These are phyloP conservation scores for Ceratobasidium sp. DNA, from an alignment of 1,284 basidiomycete species.

Conservation along the genomic window DNA sequence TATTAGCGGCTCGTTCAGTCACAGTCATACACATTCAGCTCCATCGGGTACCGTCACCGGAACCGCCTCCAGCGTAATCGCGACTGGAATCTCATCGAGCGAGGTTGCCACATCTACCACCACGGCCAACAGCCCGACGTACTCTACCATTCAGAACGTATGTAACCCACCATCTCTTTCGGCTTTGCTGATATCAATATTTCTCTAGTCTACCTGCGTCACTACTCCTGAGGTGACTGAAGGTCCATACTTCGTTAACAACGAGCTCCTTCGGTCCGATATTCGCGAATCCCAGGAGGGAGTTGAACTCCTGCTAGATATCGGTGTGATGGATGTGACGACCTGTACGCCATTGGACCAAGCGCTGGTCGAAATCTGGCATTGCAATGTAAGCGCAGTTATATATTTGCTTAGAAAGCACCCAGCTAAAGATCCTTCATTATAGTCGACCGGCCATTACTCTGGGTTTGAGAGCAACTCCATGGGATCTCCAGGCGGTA, in stretches of 20 bases:
- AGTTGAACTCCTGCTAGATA: conserved; percentile 69
- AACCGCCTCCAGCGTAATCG: conserved; percentile 18
- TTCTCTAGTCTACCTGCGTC: conserved; percentile 50
- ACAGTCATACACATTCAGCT: not conserved
- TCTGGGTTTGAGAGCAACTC: conserved; percentile 60
- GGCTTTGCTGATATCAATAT: too few species aligned
- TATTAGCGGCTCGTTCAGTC: not conserved
- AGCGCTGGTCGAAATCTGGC: conserved; percentile 81
- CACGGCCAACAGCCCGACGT: conserved; percentile 26
- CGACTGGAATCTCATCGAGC: conserved; percentile 31
- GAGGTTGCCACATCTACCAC: conserved; percentile 17
- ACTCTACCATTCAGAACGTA: conserved; percentile 43
- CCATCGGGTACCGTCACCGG: conserved; percentile 14
- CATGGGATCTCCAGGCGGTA: not conserved
- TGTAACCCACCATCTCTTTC: not conserved
- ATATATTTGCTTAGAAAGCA: not conserved
- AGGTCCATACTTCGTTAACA: conserved; percentile 65
- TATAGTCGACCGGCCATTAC: conserved; percentile 59
- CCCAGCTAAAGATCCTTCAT: not conserved
- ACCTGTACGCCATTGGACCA: conserved; percentile 78
- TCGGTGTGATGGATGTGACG: conserved; percentile 80
- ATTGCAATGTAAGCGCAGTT: conserved; percentile 54
- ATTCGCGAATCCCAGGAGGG: conserved; percentile 69
- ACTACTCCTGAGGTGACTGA: conserved; percentile 60
- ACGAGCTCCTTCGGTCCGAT: conserved; percentile 65